Evolutionary conservation across 805 yeast species (phyloP), one percentile per base, ranked within the genome.

Genomic region (Trichomonascus vanleenenianus): DNA sequence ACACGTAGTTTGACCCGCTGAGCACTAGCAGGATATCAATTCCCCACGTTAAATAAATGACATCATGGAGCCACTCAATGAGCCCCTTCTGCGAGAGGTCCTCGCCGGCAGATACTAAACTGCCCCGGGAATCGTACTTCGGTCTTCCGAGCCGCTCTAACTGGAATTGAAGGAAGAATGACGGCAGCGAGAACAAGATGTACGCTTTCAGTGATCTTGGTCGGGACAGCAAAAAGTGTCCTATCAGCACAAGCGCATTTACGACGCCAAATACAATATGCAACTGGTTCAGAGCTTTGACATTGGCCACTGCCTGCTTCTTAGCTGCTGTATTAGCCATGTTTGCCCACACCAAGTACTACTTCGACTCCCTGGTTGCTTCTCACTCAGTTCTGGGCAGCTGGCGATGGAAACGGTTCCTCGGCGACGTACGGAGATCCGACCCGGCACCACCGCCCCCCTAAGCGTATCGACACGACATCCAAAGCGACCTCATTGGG

Each of bases 61-160:
- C 60, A 57, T 84, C 93, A 57, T 80, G 80, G 70, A 83, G 65
- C 66, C 80, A 83, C 61, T 84, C 91, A 33, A 80, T 80, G 35
- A 84, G 66, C 0, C 93, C 93, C 2, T 62, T 57, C 49, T 76
- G 84, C 45, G 62, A 62, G 48, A 83, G 70, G 55, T 84, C 85
- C 27, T 72, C 75, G 2, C 89, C 91, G 1, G 83, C 60, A 10
- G 61, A 64, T 2, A 73, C 57, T 40, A 83, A 64, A 43, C 70
- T 69, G 2, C 73, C 73, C 39, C 73, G 73, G 1, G 54, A 57
- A 12, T 68, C 63, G 56, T 67, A 81, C 30, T 50, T 62, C 1
- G 91, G 89, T 45, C 87, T 63, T 2, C 86, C 87, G 39, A 71
- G 66, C 39, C 63, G 67, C 52, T 83, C 89, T 19, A 84, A 60